Percentiles rank a stretch among this genome's conserved stretches.
These are phyloP conservation scores for Apophysomyces elegans DNA, from an alignment of 371 early-diverging fungal genomes.

Conservation along the genomic window DNA sequence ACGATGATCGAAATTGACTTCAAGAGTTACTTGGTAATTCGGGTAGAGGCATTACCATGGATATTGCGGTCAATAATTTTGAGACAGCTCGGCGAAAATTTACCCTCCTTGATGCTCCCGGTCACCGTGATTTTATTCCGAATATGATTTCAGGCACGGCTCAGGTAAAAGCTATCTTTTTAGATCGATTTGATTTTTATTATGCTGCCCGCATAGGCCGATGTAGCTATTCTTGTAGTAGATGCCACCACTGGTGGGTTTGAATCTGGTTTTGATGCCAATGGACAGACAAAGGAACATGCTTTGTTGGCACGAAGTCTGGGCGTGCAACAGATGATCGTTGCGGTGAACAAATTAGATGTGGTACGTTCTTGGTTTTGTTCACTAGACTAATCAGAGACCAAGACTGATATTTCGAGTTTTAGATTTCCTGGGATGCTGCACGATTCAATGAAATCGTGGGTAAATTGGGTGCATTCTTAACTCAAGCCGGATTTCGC, in stretches of 20 bases:
- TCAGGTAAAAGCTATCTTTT: conserved; percentile 51
- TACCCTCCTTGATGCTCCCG: conserved; percentile 97
- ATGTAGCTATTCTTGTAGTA: conserved; percentile 95
- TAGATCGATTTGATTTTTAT: neutral
- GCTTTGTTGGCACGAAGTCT: conserved; percentile 85
- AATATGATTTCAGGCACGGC: conserved; percentile 99
- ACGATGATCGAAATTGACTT: neutral
- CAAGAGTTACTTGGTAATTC: neutral
- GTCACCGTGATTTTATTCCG: conserved; percentile 99
- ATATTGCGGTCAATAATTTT: conserved; percentile 92
- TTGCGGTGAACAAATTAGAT: conserved; percentile 95
- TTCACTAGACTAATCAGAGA: neutral
- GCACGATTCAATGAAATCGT: conserved; percentile 77
- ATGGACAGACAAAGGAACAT: conserved; percentile 98
- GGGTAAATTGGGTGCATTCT: conserved; percentile 66
- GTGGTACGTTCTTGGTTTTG: conserved; percentile 43
- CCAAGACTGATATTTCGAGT: neutral
- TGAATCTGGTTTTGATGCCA: conserved; percentile 96
- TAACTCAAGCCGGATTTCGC: conserved; percentile 77
- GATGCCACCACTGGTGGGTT: conserved; percentile 93
- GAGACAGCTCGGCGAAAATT: conserved; percentile 80
- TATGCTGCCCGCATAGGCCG: conserved; percentile 57
- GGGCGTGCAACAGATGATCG: conserved; percentile 87
- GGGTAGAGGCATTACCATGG: conserved; percentile 94
- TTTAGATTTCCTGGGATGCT: conserved; percentile 75